Conservation (phyloP, 805 yeast genomes). For the Candida morakotiae region DNA sequence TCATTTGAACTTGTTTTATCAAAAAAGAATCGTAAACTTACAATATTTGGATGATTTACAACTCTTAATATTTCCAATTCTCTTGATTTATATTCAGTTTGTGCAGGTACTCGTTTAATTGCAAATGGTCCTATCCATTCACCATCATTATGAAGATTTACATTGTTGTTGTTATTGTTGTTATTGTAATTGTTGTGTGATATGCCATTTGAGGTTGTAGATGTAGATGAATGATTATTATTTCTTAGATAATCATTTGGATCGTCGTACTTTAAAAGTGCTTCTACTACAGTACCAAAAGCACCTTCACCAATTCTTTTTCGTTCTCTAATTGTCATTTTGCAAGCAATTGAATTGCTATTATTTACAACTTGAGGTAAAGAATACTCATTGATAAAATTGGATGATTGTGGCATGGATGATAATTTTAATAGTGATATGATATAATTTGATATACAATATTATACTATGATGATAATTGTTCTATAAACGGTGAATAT, state of each 20-base stretch:
- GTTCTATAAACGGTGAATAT: too few relatives aligned
- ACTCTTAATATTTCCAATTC: conserved; percentile 73
- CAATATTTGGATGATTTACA: conserved; percentile 78
- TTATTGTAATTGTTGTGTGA: too few relatives aligned
- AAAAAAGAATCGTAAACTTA: conserved; percentile 63
- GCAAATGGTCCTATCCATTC: conserved; percentile 79
- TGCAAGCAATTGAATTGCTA: conserved; percentile 45
- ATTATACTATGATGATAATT: too few relatives aligned
- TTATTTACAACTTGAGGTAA: conserved; percentile 54
- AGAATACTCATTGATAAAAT: conserved; percentile 26
- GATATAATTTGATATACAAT: too few relatives aligned
- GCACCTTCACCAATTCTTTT: conserved; percentile 83
- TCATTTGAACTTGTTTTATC: conserved; percentile 63
- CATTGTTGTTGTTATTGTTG: conserved; percentile 6
- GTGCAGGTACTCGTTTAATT: conserved; percentile 81
- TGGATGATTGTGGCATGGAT: conserved; percentile 11
- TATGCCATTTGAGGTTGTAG: too few relatives aligned
- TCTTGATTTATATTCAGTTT: conserved; percentile 79
- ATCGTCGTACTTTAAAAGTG: conserved; percentile 42
- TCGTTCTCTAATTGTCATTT: conserved; percentile 69
- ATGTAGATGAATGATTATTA: neutral
- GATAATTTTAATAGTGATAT: too few relatives aligned
- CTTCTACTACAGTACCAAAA: conserved; percentile 80
- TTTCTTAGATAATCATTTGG: neutral
- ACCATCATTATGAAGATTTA: conserved; percentile 1